Evolutionary conservation across 805 yeast species (phyloP).

Genomic region (Kodamaea neixiangensis): DNA sequence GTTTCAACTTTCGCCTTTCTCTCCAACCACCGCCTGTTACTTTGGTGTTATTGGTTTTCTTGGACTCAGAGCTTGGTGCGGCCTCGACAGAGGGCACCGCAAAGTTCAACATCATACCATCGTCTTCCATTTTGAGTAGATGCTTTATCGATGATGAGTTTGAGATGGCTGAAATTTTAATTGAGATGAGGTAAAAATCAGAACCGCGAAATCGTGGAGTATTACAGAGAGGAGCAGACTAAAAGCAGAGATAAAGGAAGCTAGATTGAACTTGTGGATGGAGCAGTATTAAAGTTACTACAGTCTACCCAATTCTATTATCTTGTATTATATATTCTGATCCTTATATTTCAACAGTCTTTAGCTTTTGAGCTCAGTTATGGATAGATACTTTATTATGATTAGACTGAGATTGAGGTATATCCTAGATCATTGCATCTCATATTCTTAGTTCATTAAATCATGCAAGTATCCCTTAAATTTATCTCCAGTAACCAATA

Average conservation of each 20-base stretch:
- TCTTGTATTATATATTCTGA: background rate
- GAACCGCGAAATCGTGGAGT: background rate
- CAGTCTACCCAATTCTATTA: background rate
- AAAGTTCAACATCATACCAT: conserved; percentile 76
- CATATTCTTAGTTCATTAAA: conserved; percentile 16
- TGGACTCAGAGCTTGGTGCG: conserved; percentile 17
- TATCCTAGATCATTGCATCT: background rate
- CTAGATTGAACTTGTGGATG: background rate
- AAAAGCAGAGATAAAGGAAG: too few relatives aligned
- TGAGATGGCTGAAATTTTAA: background rate
- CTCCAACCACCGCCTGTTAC: conserved; percentile 80
- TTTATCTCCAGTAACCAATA: conserved; percentile 23
- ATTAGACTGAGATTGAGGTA: too few relatives aligned
- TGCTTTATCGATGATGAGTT: background rate
- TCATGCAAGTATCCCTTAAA: conserved; percentile 28
- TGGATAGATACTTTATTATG: too few relatives aligned
- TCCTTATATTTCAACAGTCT: too few relatives aligned
- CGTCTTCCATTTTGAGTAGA: conserved; percentile 38
- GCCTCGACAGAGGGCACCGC: conserved; percentile 42
- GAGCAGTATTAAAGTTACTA: background rate
- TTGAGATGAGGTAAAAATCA: conserved; percentile 4
- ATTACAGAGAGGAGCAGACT: too few relatives aligned
- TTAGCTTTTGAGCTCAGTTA: too few relatives aligned
- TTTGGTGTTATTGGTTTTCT: conserved; percentile 24
- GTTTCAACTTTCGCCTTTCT: conserved; percentile 67